Evolutionary conservation across 1,139 yeast genomes (phyloP), one percentile per base, ranked within the genome.

Genomic region (Pichia sp.): DNA sequence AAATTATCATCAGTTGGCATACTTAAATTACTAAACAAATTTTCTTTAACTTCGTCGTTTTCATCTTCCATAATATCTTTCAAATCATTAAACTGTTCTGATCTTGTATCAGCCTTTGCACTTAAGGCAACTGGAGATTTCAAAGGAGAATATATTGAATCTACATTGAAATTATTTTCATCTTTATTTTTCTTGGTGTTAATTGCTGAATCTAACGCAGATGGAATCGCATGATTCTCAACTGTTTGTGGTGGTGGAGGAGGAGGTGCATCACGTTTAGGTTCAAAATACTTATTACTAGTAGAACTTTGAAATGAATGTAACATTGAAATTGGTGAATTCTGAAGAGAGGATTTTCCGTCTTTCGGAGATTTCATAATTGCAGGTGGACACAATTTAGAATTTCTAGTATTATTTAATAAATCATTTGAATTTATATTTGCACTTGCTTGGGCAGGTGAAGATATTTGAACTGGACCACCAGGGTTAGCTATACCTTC

Each of bases 401-500:
- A 26, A n/a, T 37, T 37, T 9, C 18, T 36, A 10, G 39, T 26
- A 5, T 29, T 5, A 10, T 26, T 36, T 5, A 36, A 26, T 27
- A 36, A 36, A 4, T 11, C 27, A 4, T 10, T 27, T 36, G 39
- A 9, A 25, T 26, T 28, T 28, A 52, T 18, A 18, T 18, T 18
- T 35, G 39, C 5, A 25, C 30, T 28, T 28, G 53, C 54, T 36
- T 54, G 46, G 35, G 52, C 52, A 7, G 60, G 58, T n/a, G 56
- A 50, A 7, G 58, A 49, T n/a, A 56, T 54, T 42, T 53, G 58
- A 33, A 49, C 41, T 7, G 58, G 58, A 7, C 55, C 58, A 33
- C 43, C 45, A 6, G 57, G 56, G 40, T 54, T 52, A 7, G 46
- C 36, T 11, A 56, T 49, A 42, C 60, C 60, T 43, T 52, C 58